Evolutionary conservation across 164 flowering plant genomes (phyloP), one percentile per base, ranked within the genome.

Genomic region (Annona squamosa): DNA sequence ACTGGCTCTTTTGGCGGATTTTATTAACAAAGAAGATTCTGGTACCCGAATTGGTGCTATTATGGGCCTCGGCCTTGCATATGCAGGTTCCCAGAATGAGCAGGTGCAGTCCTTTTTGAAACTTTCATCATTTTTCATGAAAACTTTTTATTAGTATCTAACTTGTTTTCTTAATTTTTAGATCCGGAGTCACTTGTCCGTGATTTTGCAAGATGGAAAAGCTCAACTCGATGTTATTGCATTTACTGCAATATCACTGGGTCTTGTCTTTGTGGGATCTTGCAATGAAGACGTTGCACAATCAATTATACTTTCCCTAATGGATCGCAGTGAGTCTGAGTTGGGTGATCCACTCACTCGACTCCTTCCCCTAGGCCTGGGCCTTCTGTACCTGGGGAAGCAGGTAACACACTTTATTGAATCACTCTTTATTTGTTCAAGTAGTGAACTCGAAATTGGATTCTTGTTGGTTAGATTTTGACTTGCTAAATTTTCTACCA

Each of bases 211-310:
- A 48, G 99, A 96, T 80, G 73, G 85, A 16, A 96, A 88, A 80
- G 87, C 93, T 19, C 85, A 96, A 2, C 88, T 94, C 48, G 99
- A 93, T 77, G 97, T 93, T 37, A 81, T 92, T 80, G 98, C 96
- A 43, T 96, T 96, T 72, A 86, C 97, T 64, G 90, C 99, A 71
- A 85, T 96, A 70, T 82, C 99, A 3, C 79, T 96, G 84, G 98
- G 98, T n/a, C 74, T 96, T 86, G 79, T 96, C 48, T 91, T 79
- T 79, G 96, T 93, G 64, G 97, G 98, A 73, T 96, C 99, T 41
- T 96, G 97, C 85, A 89, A 93, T 78, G 98, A 90, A 75, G 99
- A 96, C 47, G 86, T 94, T 81, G 97, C 98, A 18, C 97, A 96
- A 79, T 89, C 95, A 26, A 96, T 96, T 37, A 91, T 96, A 73